Conservation (phyloP, 2,329 filamentous ascomycete species). For the Fusarium sarcochroum region DNA sequence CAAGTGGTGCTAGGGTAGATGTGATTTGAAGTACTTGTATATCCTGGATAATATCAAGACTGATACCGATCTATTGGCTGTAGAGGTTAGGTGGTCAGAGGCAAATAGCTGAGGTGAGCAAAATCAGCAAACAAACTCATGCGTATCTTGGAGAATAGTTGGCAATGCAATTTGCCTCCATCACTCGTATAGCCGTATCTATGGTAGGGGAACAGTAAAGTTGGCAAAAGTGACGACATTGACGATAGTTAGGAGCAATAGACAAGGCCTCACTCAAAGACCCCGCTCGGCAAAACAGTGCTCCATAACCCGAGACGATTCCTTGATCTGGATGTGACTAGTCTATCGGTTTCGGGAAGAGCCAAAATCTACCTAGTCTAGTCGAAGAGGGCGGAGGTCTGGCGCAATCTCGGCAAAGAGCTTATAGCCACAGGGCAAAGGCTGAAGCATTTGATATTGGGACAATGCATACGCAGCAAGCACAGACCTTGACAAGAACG, state of each 20-base stretch:
- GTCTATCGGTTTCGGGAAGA: slow-evolving; percentile 24
- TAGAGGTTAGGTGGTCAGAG: neutral
- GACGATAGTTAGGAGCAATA: slow-evolving; percentile 16
- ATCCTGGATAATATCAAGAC: slow-evolving; percentile 6
- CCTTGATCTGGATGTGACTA: slow-evolving; percentile 13
- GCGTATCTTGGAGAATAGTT: neutral
- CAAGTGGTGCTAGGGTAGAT: neutral
- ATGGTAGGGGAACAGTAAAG: slow-evolving; percentile 1
- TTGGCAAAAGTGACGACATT: slow-evolving; percentile 35
- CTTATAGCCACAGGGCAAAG: slow-evolving; percentile 24
- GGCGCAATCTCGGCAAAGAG: slow-evolving; percentile 17
- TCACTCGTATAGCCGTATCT: slow-evolving; percentile 6
- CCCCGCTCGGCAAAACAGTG: slow-evolving; percentile 29
- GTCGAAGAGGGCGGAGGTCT: slow-evolving; percentile 22
- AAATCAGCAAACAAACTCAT: neutral
- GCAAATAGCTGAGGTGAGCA: neutral
- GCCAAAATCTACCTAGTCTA: slow-evolving; percentile 14
- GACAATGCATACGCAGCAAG: neutral
- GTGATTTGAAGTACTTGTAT: neutral
- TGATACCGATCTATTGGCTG: slow-evolving; percentile 1
- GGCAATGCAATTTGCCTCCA: slow-evolving; percentile 13
- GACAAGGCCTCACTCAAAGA: slow-evolving; percentile 9
- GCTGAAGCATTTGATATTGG: slow-evolving; percentile 3
- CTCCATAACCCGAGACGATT: slow-evolving; percentile 34
- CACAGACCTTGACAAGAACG: neutral